These are phyloP conservation scores for Clarireedia homoeocarpa DNA, from an alignment of 2,329 filamentous ascomycete genomes.

Conservation along the genomic window DNA sequence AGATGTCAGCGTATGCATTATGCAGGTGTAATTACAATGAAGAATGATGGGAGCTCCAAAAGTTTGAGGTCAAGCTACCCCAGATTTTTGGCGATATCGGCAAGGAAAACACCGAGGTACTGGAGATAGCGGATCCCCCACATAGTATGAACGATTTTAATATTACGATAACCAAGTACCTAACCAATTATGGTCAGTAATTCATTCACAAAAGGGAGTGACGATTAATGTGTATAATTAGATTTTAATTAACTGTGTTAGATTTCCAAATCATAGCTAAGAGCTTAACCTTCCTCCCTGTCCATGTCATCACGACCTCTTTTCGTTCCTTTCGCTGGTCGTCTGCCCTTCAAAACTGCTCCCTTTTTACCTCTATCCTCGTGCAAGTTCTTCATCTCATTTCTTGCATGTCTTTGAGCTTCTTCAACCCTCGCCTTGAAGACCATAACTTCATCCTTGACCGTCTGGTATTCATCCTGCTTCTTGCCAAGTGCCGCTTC, in stretches of 20 bases:
- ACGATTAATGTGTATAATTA: neutral
- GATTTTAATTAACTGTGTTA: neutral
- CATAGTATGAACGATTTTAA: neutral
- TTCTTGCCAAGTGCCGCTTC: conserved; percentile 76
- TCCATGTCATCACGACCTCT: conserved; percentile 41
- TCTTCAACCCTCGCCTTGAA: conserved; percentile 72
- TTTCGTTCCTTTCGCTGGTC: conserved; percentile 37
- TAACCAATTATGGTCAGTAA: no score
- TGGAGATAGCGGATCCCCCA: neutral
- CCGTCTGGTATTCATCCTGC: conserved; percentile 57
- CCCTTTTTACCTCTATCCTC: conserved; percentile 53
- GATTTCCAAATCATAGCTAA: neutral
- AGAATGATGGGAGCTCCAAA: neutral
- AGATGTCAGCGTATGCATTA: conserved; percentile 12
- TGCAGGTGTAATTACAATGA: conserved; percentile 1
- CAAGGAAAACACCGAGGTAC: neutral
- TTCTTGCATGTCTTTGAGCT: conserved; percentile 71
- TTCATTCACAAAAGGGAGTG: no score
- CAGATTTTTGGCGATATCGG: conserved; percentile 7
- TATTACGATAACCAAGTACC: no score
- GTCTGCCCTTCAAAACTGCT: conserved; percentile 41
- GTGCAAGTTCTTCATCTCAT: conserved; percentile 72
- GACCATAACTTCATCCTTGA: conserved; percentile 80
- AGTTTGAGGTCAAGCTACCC: conserved; percentile 7
- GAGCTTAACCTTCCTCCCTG: conserved; percentile 27